Evolutionary conservation across 768 basidiomycete genomes (phyloP), one percentile per base, ranked within the genome.

Genomic region (Russula dissimulans): DNA sequence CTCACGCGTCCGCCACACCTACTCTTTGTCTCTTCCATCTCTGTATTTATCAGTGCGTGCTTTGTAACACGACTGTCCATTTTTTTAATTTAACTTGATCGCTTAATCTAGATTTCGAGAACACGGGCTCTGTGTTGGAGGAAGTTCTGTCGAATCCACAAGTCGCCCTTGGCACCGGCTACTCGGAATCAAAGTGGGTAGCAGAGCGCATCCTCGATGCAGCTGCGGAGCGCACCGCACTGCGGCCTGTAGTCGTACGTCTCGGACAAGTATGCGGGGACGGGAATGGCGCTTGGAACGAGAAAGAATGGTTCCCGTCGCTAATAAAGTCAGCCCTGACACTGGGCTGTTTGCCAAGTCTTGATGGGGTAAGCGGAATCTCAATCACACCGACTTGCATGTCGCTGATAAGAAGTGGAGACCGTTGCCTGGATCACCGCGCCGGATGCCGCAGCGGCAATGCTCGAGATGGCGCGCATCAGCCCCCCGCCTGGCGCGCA

Each of bases 261-360:
- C 60, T 71, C 3, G 70, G 70, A 1, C 70, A 71, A 45, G 63
- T 71, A 15, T 65, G 65, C 36, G 70, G 70, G n/a, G 70, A 68
- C 10, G 57, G 47, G 17, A 71, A 57, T 18, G 70, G 70, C 31
- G 52, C 58, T 31, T 71, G 70, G 70, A 71, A 69, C 50, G 57
- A 60, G 34, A 54, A 43, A 34, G 70, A 71, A 41, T 71, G 70
- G 70, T 67, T 69, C 49, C 69, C 69, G 15, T 57, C 59, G 11
- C 46, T 69, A 12, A 53, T 68, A 11, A 63, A 63, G 44, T 66
- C 67, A 5, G 66, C 64, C 4, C 36, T 63, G n/a, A 58, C 56
- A 22, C 39, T 69, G 11, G 52, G 59, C 11, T 67, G 60, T 45
- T 59, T 69, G 26, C 69, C 66, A 18, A 58, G 64, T 39, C 32